Conservation (phyloP, 768 basidiomycete species). For the Rhodosporidiobolus sp. region DNA sequence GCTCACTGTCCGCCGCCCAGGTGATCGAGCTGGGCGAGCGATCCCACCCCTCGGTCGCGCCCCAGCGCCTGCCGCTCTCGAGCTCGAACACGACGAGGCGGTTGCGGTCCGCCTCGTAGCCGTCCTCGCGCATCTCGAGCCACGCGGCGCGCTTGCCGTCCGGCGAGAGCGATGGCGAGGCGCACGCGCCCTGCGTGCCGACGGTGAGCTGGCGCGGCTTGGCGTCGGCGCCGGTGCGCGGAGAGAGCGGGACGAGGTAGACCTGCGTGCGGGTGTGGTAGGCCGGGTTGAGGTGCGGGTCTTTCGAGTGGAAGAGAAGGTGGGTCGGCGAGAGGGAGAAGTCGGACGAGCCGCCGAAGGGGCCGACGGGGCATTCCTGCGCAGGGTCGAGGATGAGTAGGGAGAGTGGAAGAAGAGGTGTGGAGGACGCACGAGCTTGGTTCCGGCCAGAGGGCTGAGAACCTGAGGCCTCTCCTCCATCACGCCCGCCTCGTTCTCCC, state of each 20-base stretch:
- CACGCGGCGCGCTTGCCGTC: conserved; percentile 74
- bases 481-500: neutral
- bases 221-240: conserved; percentile 48
- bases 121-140: conserved; percentile 81
- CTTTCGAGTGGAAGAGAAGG: conserved; percentile 81
- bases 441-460: conserved; percentile 12
- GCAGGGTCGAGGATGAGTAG: conserved; percentile 52
- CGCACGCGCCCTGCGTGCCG: conserved; percentile 78
- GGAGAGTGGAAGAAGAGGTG: conserved; percentile 58
- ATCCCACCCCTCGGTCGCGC: conserved; percentile 80
- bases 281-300: conserved; percentile 62
- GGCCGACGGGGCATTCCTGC: conserved; percentile 60
- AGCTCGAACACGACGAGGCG: conserved; percentile 73
- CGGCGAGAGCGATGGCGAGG: conserved; percentile 65
- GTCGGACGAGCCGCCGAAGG: conserved; percentile 80
- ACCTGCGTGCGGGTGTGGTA: conserved; percentile 89
- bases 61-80: conserved; percentile 62
- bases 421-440: conserved; percentile 19
- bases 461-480: conserved; percentile 7
- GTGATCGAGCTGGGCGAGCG: conserved; percentile 49
- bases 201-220: conserved; percentile 67
- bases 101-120: conserved; percentile 77
- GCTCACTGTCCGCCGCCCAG: conserved; percentile 34
- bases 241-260: conserved; percentile 62
- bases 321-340: conserved; percentile 68